Base-by-base conservation (phyloP, 345 rosid species). In the Citrus maxima region DNA sequence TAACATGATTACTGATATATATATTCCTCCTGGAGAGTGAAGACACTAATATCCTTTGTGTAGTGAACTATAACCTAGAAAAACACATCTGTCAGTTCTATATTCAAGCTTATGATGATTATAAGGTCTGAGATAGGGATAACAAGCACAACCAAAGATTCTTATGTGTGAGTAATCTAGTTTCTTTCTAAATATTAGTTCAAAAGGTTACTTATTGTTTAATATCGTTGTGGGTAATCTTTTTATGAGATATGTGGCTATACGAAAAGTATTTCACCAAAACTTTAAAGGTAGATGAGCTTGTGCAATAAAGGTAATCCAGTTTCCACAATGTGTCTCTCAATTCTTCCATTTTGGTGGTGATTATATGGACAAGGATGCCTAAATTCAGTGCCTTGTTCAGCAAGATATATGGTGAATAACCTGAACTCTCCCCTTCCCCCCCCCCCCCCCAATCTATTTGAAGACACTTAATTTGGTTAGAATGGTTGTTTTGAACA, bases 141-240 rank as follows among this genome's bases (percentile, higher is more conserved):
- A 40, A 88, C 87, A 55, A 5, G 59, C 59, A 55, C 7, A 55
- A 1, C n/a, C 7, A 55, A 55, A 55, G 6, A 55, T 16, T 19
- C 21, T 14, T 2, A 55, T 1, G 7, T 16, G 21, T 19, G 59
- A 4, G 7, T 19, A 19, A 21, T 55, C 21, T 9, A 1, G n/a
- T 55, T 55, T 55, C 7, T 18, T 16, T 6, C 2, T 1, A 19
- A 16, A 55, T 4, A 55, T 5, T 0, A 55, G 2, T 19, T 55
- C 7, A 55, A 55, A 55, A 19, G n/a, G 59, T 55, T 0, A 55
- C 18, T 19, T 55, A 16, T 55, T 19, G 9, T 55, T 55, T 8
- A 55, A 4, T 7, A 55, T 16, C 0, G 59, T 19, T 16, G 59
- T 19, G 0, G 59, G 21, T 55, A 55, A 4, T 8, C n/a, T 55